Evolutionary conservation across 169 alveolate genomes (phyloP).

Genomic region (Cryptosporidium ubiquitum): DNA sequence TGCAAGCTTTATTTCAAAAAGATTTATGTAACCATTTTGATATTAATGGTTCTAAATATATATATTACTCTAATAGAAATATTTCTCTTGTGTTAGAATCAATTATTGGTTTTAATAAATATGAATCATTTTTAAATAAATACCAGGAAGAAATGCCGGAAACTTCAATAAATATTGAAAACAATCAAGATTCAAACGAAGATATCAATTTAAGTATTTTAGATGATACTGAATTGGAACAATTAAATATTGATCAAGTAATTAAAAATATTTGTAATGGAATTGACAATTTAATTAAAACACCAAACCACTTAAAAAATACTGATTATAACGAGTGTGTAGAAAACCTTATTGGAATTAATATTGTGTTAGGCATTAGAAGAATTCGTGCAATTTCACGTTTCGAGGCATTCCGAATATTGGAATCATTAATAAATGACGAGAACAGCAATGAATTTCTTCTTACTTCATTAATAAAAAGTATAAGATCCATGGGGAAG

Average conservation of each 20-base stretch:
- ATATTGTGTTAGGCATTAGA: background rate
- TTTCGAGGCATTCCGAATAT: constrained; percentile 27
- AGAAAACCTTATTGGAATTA: background rate
- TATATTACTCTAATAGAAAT: constrained; percentile 13
- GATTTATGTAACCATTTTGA: background rate
- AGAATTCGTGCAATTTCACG: constrained; percentile 50
- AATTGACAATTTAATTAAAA: constrained; percentile 11
- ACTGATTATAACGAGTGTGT: background rate
- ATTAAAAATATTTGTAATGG: constrained; percentile 36
- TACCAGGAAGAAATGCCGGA: background rate
- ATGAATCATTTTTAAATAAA: background rate
- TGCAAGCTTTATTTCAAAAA: background rate
- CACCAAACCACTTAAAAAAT: background rate
- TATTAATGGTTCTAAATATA: constrained; percentile 21
- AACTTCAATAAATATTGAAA: background rate
- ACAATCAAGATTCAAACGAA: background rate
- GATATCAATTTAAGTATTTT: background rate
- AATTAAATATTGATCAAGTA: background rate
- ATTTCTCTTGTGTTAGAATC: constrained; percentile 19
- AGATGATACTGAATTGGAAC: background rate
- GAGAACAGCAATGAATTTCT: background rate
- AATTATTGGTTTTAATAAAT: constrained; percentile 7
- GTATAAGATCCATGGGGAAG: constrained; percentile 27
- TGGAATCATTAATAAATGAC: background rate
- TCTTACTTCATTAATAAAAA: background rate